Evolutionary conservation across 2,329 filamentous ascomycete species (phyloP).

Genomic region (Septoria petroselini): DNA sequence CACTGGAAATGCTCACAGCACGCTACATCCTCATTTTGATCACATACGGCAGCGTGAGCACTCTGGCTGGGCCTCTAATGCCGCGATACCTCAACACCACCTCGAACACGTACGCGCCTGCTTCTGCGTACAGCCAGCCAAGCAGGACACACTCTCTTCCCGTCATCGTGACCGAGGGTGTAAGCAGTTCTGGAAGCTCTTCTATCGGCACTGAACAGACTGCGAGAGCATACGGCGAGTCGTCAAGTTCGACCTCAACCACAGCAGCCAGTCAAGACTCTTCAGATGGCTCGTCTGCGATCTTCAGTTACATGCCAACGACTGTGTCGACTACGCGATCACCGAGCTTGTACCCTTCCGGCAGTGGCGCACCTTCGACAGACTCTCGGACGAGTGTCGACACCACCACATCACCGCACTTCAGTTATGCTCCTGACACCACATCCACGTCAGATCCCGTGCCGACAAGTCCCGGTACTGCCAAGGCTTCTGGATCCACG

Average conservation of each 20-base stretch:
- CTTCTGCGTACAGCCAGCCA: not conserved
- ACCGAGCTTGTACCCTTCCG: not conserved
- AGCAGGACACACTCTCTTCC: not conserved
- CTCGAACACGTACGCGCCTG: not conserved
- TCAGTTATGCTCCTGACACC: slow-evolving; percentile 13
- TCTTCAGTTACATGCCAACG: no score
- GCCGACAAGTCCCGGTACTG: not conserved
- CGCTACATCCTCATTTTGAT: slow-evolving; percentile 19
- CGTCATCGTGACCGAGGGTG: not conserved
- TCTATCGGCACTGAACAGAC: not conserved
- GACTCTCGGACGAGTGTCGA: not conserved
- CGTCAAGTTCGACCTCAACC: not conserved
- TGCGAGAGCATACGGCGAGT: not conserved
- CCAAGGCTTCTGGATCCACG: not conserved
- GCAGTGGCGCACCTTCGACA: not conserved
- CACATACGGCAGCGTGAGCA: slow-evolving; percentile 6
- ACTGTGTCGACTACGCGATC: not conserved
- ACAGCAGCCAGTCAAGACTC: not conserved
- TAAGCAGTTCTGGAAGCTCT: not conserved
- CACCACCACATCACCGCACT: not conserved
- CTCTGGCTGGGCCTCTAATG: slow-evolving; percentile 18
- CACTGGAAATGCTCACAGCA: slow-evolving; percentile 15
- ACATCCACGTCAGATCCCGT: not conserved
- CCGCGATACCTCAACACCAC: slow-evolving; percentile 24
- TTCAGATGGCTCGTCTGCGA: no score